Evolutionary conservation across 176 grass and related monocot genomes (phyloP), one percentile per base, ranked within the genome.

Genomic region (Calamus simplicifolius): DNA sequence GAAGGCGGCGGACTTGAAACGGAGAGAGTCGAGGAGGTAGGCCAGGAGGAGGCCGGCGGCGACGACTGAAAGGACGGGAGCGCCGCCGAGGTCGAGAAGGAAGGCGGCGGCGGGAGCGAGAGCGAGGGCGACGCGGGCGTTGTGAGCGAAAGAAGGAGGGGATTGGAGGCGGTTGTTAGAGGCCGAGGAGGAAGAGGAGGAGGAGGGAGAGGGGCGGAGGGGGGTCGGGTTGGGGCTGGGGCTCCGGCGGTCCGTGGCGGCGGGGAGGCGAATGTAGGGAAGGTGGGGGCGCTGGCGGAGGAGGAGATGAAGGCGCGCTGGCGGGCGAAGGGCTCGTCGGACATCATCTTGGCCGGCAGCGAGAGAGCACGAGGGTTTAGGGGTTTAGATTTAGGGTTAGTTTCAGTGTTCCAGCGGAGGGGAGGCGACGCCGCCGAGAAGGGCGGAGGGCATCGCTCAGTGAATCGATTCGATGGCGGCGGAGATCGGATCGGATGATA

Each of bases 81-180:
- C 28, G 16, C 87, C 92, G 5, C 92, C 92, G 12, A 96, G 71
- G 81, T 96, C 92, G 25, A 96, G 92, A 19, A 96, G 83, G 69
- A 90, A 96, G n/a, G 57, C 80, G 27, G 74, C 87, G 5, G 92
- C 87, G 5, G 92, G 92, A 0, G 68, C 87, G 5, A 96, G 92
- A 15, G 80, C 87, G 25, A 63, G 70, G 35, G 92, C 83, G 57
- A 88, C 18, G 26, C 78, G 86, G 63, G 65, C 70, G 68, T 96
- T 96, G 75, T 96, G 73, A 8, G 71, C 71, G 69, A 90, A 90
- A 38, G 83, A 68, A 28, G 77, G 59, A 8, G 72, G 56, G 18
- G 90, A 79, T 21, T 79, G 59, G 49, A 72, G 55, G 68, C 52
- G 57, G 57, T 17, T 60, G 12, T 35, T 67, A 53, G 69, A 67